Base-by-base conservation (phyloP, 2,329 filamentous ascomycete genomes). In the Penicillium sp. region DNA sequence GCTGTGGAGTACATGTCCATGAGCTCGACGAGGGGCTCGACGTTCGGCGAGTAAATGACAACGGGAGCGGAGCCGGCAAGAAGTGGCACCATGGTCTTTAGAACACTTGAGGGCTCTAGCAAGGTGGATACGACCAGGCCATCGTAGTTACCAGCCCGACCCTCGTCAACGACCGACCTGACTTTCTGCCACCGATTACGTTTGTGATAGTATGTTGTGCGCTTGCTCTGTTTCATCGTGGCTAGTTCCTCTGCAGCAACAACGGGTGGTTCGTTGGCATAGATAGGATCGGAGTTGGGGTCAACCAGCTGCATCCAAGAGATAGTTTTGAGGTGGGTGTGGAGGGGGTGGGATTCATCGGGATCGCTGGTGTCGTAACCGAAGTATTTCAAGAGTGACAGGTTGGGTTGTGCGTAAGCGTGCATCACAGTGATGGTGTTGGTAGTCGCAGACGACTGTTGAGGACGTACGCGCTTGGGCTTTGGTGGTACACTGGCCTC, bases 221-320 rank as follows among this genome's bases (percentile, higher is more conserved):
- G 83, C 54, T 92, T 92, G 59, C 88, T 91, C 13, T 87, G 84
- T 76, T 97, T 97, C 83, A 89, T 86, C 1, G 81, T 76, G 0
- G 83, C 78, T 2, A 97, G 78, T 22, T 83, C 81, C 14, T 86
- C 83, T 0, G 86, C 78, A 0, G 85, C 66, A 1, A 87, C 78
- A 0, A 76, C 69, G 0, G 84, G 79, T 0, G 91, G 88, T 49
- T 87, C 83, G 24, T 83, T 81, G 31, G 79, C 75, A 74, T 96
- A 96, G 4, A 88, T 85, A 1, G 83, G 81, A 71, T 97, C 94
- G 29, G 85, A 78, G 34, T 84, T 77, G 0, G 94, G 94, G 22
- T 89, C 82, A 14, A 97, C 77, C 5, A 99, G 84, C 74, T 97
- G 93, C 2, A 99, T 83, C 92, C 93, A 99, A 27, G 91, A 93